Base-by-base conservation (phyloP, 768 basidiomycete genomes). In the Fomitopsis pulvina region DNA sequence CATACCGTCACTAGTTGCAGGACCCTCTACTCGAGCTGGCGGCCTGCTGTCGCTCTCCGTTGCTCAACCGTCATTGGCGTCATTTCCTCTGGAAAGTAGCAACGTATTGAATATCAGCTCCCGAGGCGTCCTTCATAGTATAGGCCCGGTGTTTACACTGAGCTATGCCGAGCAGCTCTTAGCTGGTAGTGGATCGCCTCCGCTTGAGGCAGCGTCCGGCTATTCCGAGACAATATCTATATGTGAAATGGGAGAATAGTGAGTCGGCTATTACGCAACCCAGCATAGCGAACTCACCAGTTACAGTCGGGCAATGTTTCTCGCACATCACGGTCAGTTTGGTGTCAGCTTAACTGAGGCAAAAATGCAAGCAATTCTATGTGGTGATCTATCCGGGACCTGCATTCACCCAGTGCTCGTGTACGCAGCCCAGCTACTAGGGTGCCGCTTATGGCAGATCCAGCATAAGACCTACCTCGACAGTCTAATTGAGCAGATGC, bases 401-500 rank as follows among this genome's bases (percentile, higher is more conserved):
- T 48, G 50, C n/a, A 54, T 61, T 4, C 60, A 61, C 43, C 60
- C 60, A 2, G 52, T 56, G 2, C 48, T 61, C 46, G 48, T 61
- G 14, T 57, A 59, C 47, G 18, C 58, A 18, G 57, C 62, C 12
- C 60, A 60, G 29, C 47, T 59, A 16, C 49, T 59, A 25, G 62
- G 62, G 2, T 57, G 57, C 45, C 45, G 53, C 5, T 40, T 61
- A 10, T 63, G 60, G 60, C 57, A 55, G 41, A 39, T 54, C n/a
- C 57, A 58, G 32, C 41, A 38, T 27, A 46, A 34, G 12, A 50
- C 48, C 4, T 28, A 21, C n/a, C 6, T 28, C 6, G 32, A 44
- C 24, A 47, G 47, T 9, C 41, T 38, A 28, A 52, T 53, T n/a
- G 56, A 59, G 45, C 45, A 55, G 34, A 41, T 46, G n/a, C 46